Conservation (phyloP, 2,329 filamentous ascomycete genomes). For the Fusarium brachygibbosum region DNA sequence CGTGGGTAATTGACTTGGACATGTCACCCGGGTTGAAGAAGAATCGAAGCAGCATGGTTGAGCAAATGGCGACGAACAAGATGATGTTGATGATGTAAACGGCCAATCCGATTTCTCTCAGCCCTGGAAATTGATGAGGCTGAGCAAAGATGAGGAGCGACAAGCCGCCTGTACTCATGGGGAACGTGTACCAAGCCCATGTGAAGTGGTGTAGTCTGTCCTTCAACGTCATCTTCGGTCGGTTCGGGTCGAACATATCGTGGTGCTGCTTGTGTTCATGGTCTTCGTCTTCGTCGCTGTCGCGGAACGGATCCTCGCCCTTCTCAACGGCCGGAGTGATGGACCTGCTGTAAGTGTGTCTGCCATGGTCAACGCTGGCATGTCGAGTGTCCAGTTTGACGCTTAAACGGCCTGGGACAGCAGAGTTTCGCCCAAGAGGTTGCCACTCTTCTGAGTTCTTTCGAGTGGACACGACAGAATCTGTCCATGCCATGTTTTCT, state of each 20-base stretch:
- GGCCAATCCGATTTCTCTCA: not conserved
- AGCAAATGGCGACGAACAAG: not conserved
- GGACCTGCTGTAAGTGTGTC: constrained; percentile 1
- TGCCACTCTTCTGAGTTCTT: constrained; percentile 5
- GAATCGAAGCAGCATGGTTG: constrained; percentile 3
- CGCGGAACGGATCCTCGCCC: not conserved
- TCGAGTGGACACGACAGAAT: constrained; percentile 14
- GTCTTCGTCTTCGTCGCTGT: not conserved
- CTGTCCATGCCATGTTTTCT: constrained; percentile 4
- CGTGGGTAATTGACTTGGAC: constrained; percentile 10
- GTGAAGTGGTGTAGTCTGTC: constrained; percentile 13
- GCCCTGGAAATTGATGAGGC: not conserved
- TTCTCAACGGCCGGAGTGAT: constrained; percentile 11
- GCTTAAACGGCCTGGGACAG: not conserved
- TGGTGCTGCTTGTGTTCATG: not conserved
- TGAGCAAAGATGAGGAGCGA: constrained; percentile 12
- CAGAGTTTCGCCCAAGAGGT: not conserved
- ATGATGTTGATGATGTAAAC: constrained; percentile 12
- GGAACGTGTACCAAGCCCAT: constrained; percentile 4
- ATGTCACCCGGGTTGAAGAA: constrained; percentile 16
- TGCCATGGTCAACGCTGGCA: not conserved
- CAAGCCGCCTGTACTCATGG: constrained; percentile 1
- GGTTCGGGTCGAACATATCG: constrained; percentile 17
- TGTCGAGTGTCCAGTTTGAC: not conserved
- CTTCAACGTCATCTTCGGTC: constrained; percentile 13